Evolutionary conservation across 768 basidiomycete genomes (phyloP), one percentile per base, ranked within the genome.

Genomic region (Pholiota molesta): DNA sequence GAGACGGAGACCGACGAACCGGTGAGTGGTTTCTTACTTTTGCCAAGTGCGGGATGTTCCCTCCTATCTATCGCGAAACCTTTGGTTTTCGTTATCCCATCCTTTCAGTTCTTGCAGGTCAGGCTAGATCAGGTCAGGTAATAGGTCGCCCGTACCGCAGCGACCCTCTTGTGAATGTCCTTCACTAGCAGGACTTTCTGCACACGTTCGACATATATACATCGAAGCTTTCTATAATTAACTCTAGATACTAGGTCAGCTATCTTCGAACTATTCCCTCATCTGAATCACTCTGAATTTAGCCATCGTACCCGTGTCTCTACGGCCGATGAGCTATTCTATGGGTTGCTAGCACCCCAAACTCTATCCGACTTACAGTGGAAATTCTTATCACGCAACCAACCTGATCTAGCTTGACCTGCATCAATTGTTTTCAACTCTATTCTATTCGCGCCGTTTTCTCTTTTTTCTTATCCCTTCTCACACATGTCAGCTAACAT

Each of bases 1-100:
- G 90, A 92, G 70, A 91, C 91, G 0, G 91, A 92, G 69, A 79
- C 84, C 13, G 90, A 92, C 66, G 90, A 92, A 68, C 86, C 86
- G 37, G 90, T 91, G 70, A 77, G 89, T 76, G 16, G n/a, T 37
- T 23, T 45, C 29, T 14, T 44, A 14, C 33, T 6, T n/a, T 61
- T 19, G 26, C 1, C 57, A 49, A 29, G 5, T 23, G 17, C n/a
- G 5, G 8, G 5, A 10, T 10, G 28, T 62, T 52, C 44, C 39
- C 14, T 11, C 31, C 31, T 21, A 37, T 37, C 31, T 21, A 37
- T 37, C 6, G 35, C 35, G 35, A 2, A 49, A 5, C 1, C 23
- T 26, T 26, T 10, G 8, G 1, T 19, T 1, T 49, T 49, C 10
- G 21, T 19, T 21, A 14, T 14, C 4, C 13, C 23, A 21, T 49